Conservation (phyloP, 306 rosid genomes). For the Mucuna pruriens region DNA sequence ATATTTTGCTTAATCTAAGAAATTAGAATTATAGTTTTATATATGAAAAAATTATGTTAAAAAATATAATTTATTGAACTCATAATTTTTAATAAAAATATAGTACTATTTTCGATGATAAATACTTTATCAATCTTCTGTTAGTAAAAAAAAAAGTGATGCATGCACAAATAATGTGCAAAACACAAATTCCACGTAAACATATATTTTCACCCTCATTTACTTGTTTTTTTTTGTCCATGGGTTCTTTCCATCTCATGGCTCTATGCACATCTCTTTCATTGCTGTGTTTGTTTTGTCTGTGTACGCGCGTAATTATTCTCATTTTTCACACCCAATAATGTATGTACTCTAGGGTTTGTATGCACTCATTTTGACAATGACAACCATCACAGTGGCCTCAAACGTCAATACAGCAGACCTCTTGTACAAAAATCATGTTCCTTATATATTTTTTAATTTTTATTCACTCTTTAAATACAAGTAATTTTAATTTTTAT, state of each 20-base stretch:
- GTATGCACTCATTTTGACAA: conserved; percentile 42
- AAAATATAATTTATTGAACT: no score
- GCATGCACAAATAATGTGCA: not conserved
- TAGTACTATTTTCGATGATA: no score
- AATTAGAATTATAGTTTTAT: no score
- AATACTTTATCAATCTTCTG: no score
- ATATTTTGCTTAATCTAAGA: no score
- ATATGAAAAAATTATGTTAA: no score
- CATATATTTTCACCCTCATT: not conserved
- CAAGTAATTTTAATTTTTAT: not conserved
- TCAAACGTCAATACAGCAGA: conserved; percentile 34
- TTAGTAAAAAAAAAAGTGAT: no score
- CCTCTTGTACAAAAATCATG: conserved; percentile 14
- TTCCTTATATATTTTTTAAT: not conserved
- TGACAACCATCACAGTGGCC: conserved; percentile 36
- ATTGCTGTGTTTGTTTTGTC: conserved; percentile 22
- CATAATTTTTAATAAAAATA: no score
- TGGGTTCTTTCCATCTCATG: not conserved
- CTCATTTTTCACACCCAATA: not conserved
- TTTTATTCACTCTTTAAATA: not conserved
- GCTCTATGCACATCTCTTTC: conserved; percentile 14
- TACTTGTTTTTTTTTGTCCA: not conserved
- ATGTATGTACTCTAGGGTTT: conserved; percentile 23
- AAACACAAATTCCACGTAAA: conserved; percentile 1
- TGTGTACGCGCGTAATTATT: not conserved